phyloP scores from a whole-genome alignment of 2,329 filamentous ascomycete genomes.

The Bipolaris oryzae region DNA sequence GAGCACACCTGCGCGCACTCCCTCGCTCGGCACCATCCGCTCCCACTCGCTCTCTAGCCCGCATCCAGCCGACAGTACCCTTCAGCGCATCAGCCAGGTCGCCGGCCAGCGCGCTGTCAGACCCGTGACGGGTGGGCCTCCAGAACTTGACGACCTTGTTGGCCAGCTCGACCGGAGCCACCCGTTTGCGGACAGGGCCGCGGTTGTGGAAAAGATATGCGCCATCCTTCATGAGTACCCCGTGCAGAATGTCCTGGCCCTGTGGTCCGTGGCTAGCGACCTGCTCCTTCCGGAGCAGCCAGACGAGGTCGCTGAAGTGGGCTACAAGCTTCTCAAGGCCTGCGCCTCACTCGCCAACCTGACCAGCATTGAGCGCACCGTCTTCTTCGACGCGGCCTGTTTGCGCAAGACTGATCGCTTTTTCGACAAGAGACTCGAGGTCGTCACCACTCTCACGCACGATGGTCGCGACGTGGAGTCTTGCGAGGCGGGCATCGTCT shows the following conservation, averaged over 20 bases:
- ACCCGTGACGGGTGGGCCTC: conserved; percentile 44
- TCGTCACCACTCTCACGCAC: conserved; percentile 45
- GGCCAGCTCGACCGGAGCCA: conserved; percentile 36
- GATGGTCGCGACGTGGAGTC: conserved; percentile 48
- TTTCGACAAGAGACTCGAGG: conserved; percentile 44
- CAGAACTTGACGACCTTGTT: conserved; percentile 43
- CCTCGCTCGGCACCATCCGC: conserved; percentile 33
- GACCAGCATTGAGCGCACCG: conserved; percentile 44
- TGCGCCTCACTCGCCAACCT: conserved; percentile 44
- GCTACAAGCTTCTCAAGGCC: conserved; percentile 43
- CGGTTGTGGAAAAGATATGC: conserved; percentile 43
- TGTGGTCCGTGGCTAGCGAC: conserved; percentile 49
- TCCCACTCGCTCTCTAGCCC: conserved; percentile 32
- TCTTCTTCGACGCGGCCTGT: conserved; percentile 47
- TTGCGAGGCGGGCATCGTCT: conserved; percentile 44
- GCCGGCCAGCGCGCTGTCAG: conserved; percentile 25
- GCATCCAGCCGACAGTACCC: conserved; percentile 34
- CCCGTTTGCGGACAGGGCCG: conserved; percentile 37
- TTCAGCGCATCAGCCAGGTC: conserved; percentile 35
- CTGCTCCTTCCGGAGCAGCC: conserved; percentile 44
- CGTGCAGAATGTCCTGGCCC: conserved; percentile 43
- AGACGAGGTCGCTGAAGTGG: conserved; percentile 41
- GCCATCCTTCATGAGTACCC: conserved; percentile 44
- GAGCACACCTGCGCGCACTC: conserved; percentile 38
- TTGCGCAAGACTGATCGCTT: conserved; percentile 34